These are phyloP conservation scores for Fraxinus latifolia DNA, from an alignment of 305 asterid species.

Conservation along the genomic window DNA sequence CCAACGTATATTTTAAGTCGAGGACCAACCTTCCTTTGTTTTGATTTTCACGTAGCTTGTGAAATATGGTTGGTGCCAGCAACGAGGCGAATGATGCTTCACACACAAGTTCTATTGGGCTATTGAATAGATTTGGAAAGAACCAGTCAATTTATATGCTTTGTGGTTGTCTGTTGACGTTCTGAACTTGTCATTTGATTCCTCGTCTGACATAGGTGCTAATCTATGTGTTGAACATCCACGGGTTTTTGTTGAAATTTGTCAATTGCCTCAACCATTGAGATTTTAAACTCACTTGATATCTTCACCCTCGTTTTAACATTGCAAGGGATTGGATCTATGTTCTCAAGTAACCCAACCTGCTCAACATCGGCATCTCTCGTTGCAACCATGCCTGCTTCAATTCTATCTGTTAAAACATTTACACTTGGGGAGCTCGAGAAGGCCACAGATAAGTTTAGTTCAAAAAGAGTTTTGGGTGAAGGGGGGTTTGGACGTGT, in stretches of 20 bases:
- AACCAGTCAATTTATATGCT: not conserved
- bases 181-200: not conserved
- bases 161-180: not conserved
- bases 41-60: not conserved
- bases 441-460: slow-evolving; percentile 81
- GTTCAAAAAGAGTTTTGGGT: slow-evolving; percentile 62
- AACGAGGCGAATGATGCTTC: not conserved
- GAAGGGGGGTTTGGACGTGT: slow-evolving; percentile 99
- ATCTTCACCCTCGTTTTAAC: not conserved
- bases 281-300: not conserved
- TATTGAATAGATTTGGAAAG: not conserved
- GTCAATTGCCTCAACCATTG: not conserved
- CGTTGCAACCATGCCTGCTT: slow-evolving; percentile 65
- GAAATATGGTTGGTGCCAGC: not conserved
- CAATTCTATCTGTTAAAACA: slow-evolving; percentile 73
- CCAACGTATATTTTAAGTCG: not conserved
- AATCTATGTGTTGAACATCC: not conserved
- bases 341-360: slow-evolving; percentile 66
- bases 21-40: not conserved
- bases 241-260: slow-evolving; percentile 14
- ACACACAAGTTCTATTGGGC: not conserved
- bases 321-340: slow-evolving; percentile 60
- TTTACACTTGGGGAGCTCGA: slow-evolving; percentile 71
- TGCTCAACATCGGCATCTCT: slow-evolving; percentile 67
- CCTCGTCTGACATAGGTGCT: slow-evolving; percentile 5